Evolutionary conservation across 179 eudicot genomes (phyloP).

Genomic region (Camellia oleifera): DNA sequence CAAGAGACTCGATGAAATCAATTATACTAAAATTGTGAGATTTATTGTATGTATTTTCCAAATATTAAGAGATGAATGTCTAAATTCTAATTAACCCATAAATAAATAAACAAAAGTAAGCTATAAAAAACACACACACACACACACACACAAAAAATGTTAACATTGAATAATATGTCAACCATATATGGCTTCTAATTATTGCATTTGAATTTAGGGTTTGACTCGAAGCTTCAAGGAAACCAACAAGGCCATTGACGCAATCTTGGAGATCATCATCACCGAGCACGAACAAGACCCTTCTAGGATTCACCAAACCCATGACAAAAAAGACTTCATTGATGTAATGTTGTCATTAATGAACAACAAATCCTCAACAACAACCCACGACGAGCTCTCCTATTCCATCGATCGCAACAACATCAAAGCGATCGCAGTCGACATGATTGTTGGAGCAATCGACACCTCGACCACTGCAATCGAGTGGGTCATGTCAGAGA

Average conservation of each 20-base stretch:
- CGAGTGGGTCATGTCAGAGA: constrained; percentile 24
- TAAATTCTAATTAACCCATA: too few species aligned
- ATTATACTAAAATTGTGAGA: too few species aligned
- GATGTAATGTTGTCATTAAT: not conserved
- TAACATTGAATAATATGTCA: too few species aligned
- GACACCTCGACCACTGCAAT: constrained; percentile 20
- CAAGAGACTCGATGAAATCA: too few species aligned
- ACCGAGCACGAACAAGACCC: constrained; percentile 11
- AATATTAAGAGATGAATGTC: too few species aligned
- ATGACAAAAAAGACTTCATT: constrained; percentile 2
- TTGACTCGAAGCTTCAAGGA: constrained; percentile 18
- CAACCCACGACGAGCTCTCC: not conserved
- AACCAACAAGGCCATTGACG: constrained; percentile 15
- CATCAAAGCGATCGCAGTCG: constrained; percentile 27
- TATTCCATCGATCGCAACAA: constrained; percentile 9
- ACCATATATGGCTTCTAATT: too few species aligned
- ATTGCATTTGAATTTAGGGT: constrained; percentile 2
- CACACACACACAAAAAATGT: too few species aligned
- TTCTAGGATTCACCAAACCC: not conserved
- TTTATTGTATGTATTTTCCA: too few species aligned
- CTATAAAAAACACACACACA: too few species aligned
- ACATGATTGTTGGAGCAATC: constrained; percentile 24
- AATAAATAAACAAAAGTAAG: too few species aligned
- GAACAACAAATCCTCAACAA: not conserved
- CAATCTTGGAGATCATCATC: constrained; percentile 5